Base-by-base conservation (phyloP, 495 filamentous ascomycete species). In the Lasiosphaeris hirsuta region DNA sequence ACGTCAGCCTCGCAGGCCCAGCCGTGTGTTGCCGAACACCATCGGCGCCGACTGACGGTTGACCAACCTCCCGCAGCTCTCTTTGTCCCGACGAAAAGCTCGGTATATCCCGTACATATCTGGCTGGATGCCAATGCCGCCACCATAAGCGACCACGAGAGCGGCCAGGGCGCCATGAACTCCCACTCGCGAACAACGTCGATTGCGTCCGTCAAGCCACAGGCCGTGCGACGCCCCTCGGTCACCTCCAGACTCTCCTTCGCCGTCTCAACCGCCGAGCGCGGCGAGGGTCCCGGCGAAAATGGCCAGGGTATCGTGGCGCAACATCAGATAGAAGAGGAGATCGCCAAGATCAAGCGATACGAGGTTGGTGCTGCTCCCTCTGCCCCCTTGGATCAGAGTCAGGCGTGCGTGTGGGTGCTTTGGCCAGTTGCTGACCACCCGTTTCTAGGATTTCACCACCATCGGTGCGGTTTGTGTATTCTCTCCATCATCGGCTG, bases 311-410 rank as follows among this genome's bases (percentile, higher is more conserved):
- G 67, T 56, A 63, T 70, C 51, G 68, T 60, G 14, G 73, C 77
- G 63, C 67, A 84, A 54, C 76, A 84, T 55, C 84, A 88, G 51
- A 89, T 96, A 63, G 85, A 89, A 44, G 93, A 98, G 69, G 94
- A 98, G 75, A 96, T 98, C 64, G 93, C 87, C 43, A 89, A 96
- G 76, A 97, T 98, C 68, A 96, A 96, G 73, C 84, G 95, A 73
- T 98, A 98, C 76, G 94, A 97, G 75, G 86, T 86, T 42, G 36
- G 67, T 19, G 3, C 37, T 37, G 6, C 49, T n/a, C n/a, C n/a
- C n/a, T n/a, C n/a, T n/a, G n/a, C n/a, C n/a, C 46, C 36, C 13
- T 8, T 56, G 14, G 18, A 9, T 9, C 7, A 14, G 38, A 14
- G 39, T 10, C 49, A 35, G 15, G 30, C 13, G 18, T 17, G 47